These are phyloP conservation scores for Mycosphaerella arachidis DNA, from an alignment of 2,329 filamentous ascomycete species.

Conservation along the genomic window DNA sequence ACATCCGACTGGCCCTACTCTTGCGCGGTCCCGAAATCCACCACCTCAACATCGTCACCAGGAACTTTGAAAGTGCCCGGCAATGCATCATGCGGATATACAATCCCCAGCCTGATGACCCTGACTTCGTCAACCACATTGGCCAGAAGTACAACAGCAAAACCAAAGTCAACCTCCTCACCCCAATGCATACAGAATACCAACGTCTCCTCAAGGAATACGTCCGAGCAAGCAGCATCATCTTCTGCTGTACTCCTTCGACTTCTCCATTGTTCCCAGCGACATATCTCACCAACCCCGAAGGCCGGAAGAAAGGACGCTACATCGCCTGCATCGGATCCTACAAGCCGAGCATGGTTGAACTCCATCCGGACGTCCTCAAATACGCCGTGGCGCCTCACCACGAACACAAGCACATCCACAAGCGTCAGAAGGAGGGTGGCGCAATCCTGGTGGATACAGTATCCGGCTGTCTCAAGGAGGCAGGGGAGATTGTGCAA, in stretches of 20 bases:
- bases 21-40: conserved; percentile 66
- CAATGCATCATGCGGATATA: conserved; percentile 53
- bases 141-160: conserved; percentile 36
- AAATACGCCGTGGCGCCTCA: conserved; percentile 56
- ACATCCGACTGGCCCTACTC: conserved; percentile 76
- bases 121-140: conserved; percentile 33
- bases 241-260: conserved; percentile 85
- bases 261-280: conserved; percentile 70
- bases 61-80: conserved; percentile 58
- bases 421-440: conserved; percentile 58
- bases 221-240: conserved; percentile 67
- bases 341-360: conserved; percentile 70
- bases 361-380: conserved; percentile 74
- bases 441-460: conserved; percentile 62
- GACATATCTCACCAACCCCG: conserved; percentile 64
- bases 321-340: conserved; percentile 70
- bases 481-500: conserved; percentile 82
- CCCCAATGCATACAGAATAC: conserved; percentile 67
- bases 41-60: conserved; percentile 78
- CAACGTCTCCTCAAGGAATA: conserved; percentile 64
- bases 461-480: conserved; percentile 70
- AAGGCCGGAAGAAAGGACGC: conserved; percentile 65
- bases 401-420: conserved; percentile 55
- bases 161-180: conserved; percentile 63
- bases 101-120: conserved; percentile 37